Evolutionary conservation across 2,329 filamentous ascomycete genomes (phyloP).

Genomic region (Basipetospora sp.): DNA sequence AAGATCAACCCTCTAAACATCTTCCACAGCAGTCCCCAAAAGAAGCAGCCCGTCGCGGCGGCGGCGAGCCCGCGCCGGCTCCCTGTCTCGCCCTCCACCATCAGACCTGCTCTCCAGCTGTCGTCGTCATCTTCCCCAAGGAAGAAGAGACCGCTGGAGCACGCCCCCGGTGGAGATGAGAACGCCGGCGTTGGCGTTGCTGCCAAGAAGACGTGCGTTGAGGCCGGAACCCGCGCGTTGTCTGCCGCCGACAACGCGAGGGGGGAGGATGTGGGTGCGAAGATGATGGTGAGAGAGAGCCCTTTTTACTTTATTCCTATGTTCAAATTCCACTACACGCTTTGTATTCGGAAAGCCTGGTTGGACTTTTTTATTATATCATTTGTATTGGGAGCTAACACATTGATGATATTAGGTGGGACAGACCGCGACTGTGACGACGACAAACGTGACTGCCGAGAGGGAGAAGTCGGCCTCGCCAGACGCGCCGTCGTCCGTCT

Average conservation of each 20-base stretch:
- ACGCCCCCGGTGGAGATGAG: constrained; percentile 3
- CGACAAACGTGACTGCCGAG: neutral
- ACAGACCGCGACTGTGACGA: no score
- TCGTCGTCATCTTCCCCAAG: neutral
- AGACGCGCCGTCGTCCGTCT: constrained; percentile 33
- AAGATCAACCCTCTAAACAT: neutral
- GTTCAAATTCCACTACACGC: no score
- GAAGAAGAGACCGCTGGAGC: constrained; percentile 4
- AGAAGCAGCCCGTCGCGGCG: constrained; percentile 3
- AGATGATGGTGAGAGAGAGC: no score
- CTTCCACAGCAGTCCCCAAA: constrained; percentile 2
- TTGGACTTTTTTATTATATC: neutral
- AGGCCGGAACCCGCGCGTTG: no score
- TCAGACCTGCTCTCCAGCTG: neutral
- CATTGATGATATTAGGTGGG: no score
- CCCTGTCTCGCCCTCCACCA: neutral
- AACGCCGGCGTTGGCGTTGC: neutral
- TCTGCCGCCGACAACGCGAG: neutral
- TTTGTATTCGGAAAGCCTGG: no score
- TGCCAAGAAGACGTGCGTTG: constrained; percentile 3
- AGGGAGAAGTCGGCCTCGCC: constrained; percentile 12
- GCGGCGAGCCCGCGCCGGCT: neutral
- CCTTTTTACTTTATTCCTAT: no score
- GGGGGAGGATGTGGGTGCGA: neutral
- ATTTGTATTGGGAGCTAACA: neutral